phyloP scores from a whole-genome alignment of 169 alveolate genomes.

The Theileria annulata region DNA sequence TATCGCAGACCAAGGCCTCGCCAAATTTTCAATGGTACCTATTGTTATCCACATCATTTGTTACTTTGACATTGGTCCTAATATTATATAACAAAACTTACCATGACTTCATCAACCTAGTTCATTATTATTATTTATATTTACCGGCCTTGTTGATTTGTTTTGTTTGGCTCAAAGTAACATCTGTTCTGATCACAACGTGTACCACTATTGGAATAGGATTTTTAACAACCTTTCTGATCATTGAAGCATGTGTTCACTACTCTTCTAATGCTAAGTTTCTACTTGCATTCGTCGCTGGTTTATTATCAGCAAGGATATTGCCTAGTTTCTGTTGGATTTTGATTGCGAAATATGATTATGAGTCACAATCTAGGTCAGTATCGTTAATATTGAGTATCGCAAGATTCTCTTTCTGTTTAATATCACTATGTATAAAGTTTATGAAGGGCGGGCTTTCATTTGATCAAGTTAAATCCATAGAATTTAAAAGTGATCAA shows the following conservation, averaged over 20 bases:
- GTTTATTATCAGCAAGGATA: not conserved
- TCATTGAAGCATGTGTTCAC: not conserved
- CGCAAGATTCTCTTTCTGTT: not conserved
- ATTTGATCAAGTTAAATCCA: too few species aligned
- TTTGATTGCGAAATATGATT: not conserved
- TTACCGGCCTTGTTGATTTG: not conserved
- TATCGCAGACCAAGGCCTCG: conserved; percentile 29
- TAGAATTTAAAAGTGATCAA: too few species aligned
- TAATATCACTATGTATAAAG: not conserved
- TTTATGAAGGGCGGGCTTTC: not conserved
- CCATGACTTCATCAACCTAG: not conserved
- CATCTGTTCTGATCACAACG: not conserved
- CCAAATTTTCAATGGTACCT: not conserved
- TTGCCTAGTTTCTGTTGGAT: not conserved
- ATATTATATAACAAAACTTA: too few species aligned
- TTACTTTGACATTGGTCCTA: not conserved
- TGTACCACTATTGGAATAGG: not conserved
- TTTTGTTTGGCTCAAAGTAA: not conserved
- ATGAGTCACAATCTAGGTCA: not conserved
- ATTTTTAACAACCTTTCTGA: not conserved
- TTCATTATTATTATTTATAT: not conserved
- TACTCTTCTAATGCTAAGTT: not conserved
- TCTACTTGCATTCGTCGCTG: conserved; percentile 1
- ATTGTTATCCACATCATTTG: not conserved
- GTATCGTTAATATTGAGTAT: not conserved